Evolutionary conservation across 768 basidiomycete species (phyloP).

Genomic region (Goffeauzyma gilvescens): DNA sequence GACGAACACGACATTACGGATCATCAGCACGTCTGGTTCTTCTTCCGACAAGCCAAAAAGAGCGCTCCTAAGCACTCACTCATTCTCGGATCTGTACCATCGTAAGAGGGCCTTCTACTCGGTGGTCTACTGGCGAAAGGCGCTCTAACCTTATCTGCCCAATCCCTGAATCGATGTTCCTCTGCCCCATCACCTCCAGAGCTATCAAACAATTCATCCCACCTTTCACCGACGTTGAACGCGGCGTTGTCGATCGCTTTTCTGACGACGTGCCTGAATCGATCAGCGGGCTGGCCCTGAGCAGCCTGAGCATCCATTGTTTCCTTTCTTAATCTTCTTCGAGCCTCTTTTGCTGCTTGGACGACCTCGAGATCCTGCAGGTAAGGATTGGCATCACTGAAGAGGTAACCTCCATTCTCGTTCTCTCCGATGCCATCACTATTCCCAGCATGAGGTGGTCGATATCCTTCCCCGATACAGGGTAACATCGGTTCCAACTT

Average conservation of each 20-base stretch:
- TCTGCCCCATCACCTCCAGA: conserved; percentile 1
- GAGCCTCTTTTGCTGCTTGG: conserved; percentile 34
- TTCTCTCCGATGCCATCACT: no score
- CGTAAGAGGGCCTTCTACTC: conserved; percentile 17
- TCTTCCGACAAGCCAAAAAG: not conserved
- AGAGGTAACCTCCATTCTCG: conserved; percentile 34
- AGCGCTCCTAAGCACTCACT: conserved; percentile 10
- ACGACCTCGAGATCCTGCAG: conserved; percentile 35
- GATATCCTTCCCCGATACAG: conserved; percentile 22
- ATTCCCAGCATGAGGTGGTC: conserved; percentile 26
- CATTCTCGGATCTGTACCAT: conserved; percentile 13
- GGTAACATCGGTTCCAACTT: conserved; percentile 24
- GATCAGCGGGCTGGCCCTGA: conserved; percentile 9
- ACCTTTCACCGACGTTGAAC: conserved; percentile 1
- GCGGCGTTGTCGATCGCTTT: conserved; percentile 19
- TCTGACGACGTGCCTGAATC: conserved; percentile 22
- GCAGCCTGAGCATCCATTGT: conserved; percentile 22
- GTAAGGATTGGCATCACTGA: conserved; percentile 35
- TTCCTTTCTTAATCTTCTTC: conserved; percentile 29
- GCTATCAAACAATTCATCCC: conserved; percentile 6
- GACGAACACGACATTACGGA: no score
- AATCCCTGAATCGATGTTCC: not conserved
- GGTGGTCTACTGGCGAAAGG: conserved; percentile 11
- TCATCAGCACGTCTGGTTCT: no score
- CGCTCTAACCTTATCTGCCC: conserved; percentile 1